phyloP scores from a whole-genome alignment of 2,329 filamentous ascomycete genomes.

The Colletotrichum sp. region DNA sequence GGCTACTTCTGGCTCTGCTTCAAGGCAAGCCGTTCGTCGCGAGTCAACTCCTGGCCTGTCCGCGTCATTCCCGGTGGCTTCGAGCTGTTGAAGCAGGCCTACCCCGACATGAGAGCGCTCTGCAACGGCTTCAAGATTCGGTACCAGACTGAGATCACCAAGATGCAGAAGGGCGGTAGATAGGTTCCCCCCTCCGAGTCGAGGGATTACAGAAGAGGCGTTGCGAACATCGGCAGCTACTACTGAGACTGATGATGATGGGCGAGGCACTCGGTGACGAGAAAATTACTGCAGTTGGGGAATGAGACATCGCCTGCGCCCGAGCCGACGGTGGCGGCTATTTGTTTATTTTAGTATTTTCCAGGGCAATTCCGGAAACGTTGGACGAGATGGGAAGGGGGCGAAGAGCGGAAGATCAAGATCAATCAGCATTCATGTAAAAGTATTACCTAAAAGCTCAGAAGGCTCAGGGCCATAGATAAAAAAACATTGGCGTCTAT shows the following conservation, averaged over 20 bases:
- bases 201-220: not conserved
- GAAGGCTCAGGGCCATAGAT: not conserved
- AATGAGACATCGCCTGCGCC: not conserved
- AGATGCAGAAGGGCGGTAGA: slow-evolving; percentile 48
- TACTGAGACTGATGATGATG: not conserved
- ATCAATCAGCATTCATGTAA: not conserved
- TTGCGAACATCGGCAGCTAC: not conserved
- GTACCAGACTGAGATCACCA: slow-evolving; percentile 69
- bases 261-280: not conserved
- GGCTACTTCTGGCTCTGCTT: slow-evolving; percentile 97
- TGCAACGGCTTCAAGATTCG: slow-evolving; percentile 97
- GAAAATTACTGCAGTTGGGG: not conserved
- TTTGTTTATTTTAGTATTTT: not conserved
- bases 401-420: not conserved
- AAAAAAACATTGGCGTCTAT: not conserved
- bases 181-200: not conserved
- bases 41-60: slow-evolving; percentile 80
- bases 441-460: not conserved
- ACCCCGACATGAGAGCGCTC: slow-evolving; percentile 92
- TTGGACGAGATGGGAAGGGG: not conserved
- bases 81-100: slow-evolving; percentile 85
- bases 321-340: not conserved
- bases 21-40: slow-evolving; percentile 82
- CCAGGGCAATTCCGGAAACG: not conserved
- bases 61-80: slow-evolving; percentile 93